Conservation (phyloP, 306 rosid genomes). For the Medicago ruthenica region DNA sequence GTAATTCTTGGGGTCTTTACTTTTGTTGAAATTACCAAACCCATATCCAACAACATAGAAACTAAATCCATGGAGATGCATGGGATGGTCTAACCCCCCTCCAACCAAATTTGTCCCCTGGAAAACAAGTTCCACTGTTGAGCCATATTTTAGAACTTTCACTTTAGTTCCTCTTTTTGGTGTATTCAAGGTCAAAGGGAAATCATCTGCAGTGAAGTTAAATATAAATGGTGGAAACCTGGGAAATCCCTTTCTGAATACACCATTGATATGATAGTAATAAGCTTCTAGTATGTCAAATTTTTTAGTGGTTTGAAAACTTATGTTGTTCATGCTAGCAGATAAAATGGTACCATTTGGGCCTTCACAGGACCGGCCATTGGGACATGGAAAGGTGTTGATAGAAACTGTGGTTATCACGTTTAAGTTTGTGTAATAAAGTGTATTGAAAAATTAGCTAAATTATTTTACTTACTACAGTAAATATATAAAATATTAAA, state of each 20-base stretch:
- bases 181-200: not conserved
- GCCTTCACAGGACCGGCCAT: not conserved
- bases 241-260: not conserved
- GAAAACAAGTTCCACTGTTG: not conserved
- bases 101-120: not conserved
- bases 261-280: not conserved
- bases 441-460: too few species aligned
- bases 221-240: not conserved
- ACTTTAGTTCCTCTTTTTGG: conserved; percentile 4
- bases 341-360: not conserved
- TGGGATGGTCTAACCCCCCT: conserved; percentile 2
- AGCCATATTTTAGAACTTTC: not conserved
- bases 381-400: conserved; percentile 1
- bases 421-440: too few species aligned
- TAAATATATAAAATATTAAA: too few species aligned
- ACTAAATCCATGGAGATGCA: conserved; percentile 17
- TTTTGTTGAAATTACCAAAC: conserved; percentile 6
- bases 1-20: not conserved
- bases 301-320: not conserved
- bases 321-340: not conserved
- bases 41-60: not conserved
- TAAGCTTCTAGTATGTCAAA: conserved; percentile 7
- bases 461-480: too few species aligned
- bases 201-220: not conserved
- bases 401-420: not conserved